Base-by-base conservation (phyloP, 1,284 basidiomycete species). In the Papiliotrema laurentii region DNA sequence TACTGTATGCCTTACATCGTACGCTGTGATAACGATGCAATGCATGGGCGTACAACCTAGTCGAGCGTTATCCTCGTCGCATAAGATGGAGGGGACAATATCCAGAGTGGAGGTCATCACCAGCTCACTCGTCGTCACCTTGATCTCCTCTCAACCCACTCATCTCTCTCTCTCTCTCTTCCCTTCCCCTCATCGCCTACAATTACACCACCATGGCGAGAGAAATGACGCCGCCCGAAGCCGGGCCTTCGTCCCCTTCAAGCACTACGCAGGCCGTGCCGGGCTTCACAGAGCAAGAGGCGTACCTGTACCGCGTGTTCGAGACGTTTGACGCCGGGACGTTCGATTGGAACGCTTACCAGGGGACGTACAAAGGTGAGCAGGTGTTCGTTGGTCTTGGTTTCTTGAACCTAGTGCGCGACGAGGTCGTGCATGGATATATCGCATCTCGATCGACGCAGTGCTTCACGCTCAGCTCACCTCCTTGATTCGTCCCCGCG, bases 321-420 rank as follows among this genome's bases (percentile, higher is more conserved):
- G 10, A 16, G 5, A 26, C 21, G 10, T 48, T 58, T 33, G 44
- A 56, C 25, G 18, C 33, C 6, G 50, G 47, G 2, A 18, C 38
- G 0, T 64, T 66, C 44, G 62, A 66, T 42, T 69, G 67, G 67
- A 39, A 38, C 5, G 53, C 64, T 2, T 68, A 55, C 46, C 55
- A 60, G 43, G 56, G 58, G 6, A 62, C 62, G 1, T 71, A 71
- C 50, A 57, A 56, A 50, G 69, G 69, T 67, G 27, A 47, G 57
- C 31, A 18, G n/a, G n/a, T n/a, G n/a, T n/a, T n/a, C n/a, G n/a
- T n/a, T n/a, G n/a, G n/a, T n/a, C n/a, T n/a, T n/a, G n/a, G n/a
- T n/a, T n/a, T n/a, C n/a, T n/a, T n/a, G n/a, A n/a, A n/a, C n/a
- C n/a, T n/a, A n/a, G n/a, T n/a, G n/a, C n/a, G n/a, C n/a, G n/a